Evolutionary conservation across 2,329 filamentous ascomycete species (phyloP).

Genomic region (Alternaria infectoria): DNA sequence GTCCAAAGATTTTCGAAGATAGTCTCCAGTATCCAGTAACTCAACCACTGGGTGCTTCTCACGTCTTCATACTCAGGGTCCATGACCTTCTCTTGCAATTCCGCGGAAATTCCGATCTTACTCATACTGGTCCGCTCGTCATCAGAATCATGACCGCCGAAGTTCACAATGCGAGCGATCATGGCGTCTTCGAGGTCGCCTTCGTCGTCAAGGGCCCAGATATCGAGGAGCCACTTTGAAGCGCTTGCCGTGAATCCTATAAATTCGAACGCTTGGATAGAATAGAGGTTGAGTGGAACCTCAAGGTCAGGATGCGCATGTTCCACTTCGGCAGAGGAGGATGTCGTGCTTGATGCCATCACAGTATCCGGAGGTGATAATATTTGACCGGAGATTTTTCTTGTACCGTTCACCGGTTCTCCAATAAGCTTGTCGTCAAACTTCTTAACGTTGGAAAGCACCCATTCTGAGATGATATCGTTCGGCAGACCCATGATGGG

Average conservation of each 20-base stretch:
- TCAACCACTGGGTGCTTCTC: neutral
- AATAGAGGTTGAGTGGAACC: neutral
- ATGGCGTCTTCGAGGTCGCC: neutral
- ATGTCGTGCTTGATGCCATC: neutral
- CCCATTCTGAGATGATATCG: neutral
- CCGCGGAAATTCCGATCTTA: neutral
- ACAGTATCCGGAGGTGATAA: neutral
- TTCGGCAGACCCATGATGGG: neutral
- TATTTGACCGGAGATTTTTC: neutral
- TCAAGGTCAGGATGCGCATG: neutral
- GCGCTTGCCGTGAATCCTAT: neutral
- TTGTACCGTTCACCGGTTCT: neutral
- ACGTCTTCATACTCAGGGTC: neutral
- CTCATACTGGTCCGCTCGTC: neutral
- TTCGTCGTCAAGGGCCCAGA: neutral
- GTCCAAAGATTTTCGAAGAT: neutral
- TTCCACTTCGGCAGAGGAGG: neutral
- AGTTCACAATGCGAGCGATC: neutral
- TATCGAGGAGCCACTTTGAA: neutral
- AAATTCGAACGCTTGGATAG: neutral
- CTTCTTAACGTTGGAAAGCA: neutral
- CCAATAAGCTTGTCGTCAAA: neutral
- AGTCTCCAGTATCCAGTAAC: neutral
- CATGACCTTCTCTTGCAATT: neutral
- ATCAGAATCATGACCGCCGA: neutral